A percentile compares a stretch with the other conserved stretches of the same genome.
phyloP scores from a whole-genome alignment of 768 basidiomycete genomes.

The Leccinum olivaceopallidum region DNA sequence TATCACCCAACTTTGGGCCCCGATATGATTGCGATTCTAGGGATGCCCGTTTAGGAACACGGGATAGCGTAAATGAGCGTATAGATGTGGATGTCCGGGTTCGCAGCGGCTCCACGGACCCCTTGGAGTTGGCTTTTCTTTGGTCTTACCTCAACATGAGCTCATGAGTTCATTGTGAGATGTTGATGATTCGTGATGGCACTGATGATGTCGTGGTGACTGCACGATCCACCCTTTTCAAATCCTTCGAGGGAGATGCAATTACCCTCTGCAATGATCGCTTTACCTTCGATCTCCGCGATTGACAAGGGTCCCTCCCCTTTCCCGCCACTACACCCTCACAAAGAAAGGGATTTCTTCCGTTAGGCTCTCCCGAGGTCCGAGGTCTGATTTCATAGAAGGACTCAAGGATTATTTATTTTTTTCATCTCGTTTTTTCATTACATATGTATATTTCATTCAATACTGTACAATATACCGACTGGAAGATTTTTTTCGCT shows the following conservation, averaged over 20 bases:
- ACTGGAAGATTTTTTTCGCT: background rate
- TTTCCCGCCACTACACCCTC: constrained; percentile 9
- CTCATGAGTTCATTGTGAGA: background rate
- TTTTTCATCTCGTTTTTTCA: background rate
- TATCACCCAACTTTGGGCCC: background rate
- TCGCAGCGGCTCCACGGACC: constrained; percentile 23
- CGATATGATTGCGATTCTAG: background rate
- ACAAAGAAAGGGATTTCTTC: constrained; percentile 24
- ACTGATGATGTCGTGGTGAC: background rate
- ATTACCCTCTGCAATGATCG: constrained; percentile 4
- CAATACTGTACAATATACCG: constrained; percentile 15
- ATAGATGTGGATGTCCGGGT: constrained; percentile 1
- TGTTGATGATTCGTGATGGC: background rate
- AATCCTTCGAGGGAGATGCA: constrained; percentile 1
- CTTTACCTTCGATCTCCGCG: constrained; percentile 33
- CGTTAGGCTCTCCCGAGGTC: constrained; percentile 25
- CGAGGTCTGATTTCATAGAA: constrained; percentile 1
- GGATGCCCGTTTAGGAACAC: background rate
- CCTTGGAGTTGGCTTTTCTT: constrained; percentile 21
- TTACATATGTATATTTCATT: background rate
- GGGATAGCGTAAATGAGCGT: constrained; percentile 5
- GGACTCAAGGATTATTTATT: constrained; percentile 15
- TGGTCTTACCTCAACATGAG: constrained; percentile 1
- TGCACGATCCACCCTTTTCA: background rate
- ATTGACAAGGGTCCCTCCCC: constrained; percentile 7